Conservation (phyloP, 2,329 filamentous ascomycete genomes). For the Biscogniauxia sp. region DNA sequence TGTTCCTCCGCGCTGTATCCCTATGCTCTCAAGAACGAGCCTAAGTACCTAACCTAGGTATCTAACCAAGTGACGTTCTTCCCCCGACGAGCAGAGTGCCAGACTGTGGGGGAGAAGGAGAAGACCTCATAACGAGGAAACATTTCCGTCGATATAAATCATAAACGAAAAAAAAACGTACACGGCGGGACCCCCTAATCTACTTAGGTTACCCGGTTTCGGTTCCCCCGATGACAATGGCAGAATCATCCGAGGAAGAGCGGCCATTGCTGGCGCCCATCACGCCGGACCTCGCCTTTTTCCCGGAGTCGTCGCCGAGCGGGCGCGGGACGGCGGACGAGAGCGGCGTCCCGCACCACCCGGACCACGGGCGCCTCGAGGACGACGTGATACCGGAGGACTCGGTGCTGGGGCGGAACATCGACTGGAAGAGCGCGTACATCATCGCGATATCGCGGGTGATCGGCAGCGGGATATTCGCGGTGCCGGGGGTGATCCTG, state of each 20-base stretch:
- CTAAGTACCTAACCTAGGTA: background rate
- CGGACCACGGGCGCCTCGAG: constrained; percentile 42
- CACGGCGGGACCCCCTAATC: too few species aligned
- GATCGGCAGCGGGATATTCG: constrained; percentile 70
- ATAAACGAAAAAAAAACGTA: too few species aligned
- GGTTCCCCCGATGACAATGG: constrained; percentile 8
- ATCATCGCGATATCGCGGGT: constrained; percentile 67
- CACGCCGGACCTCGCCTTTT: constrained; percentile 8
- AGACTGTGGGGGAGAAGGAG: background rate
- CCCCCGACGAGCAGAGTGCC: constrained; percentile 1
- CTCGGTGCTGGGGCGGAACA: constrained; percentile 54
- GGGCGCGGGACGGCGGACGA: constrained; percentile 5
- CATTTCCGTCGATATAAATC: too few species aligned
- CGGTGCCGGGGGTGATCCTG: constrained; percentile 66
- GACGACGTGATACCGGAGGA: constrained; percentile 60
- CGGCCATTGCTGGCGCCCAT: constrained; percentile 15
- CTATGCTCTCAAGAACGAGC: background rate
- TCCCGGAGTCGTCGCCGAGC: constrained; percentile 1
- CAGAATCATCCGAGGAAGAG: constrained; percentile 13
- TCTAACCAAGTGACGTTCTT: background rate
- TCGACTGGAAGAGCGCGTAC: constrained; percentile 63
- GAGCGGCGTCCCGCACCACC: constrained; percentile 18
- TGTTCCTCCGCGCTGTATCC: background rate
- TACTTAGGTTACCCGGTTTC: too few species aligned
- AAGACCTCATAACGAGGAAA: too few species aligned